Evolutionary conservation across 345 rosid species (phyloP).

Genomic region (Euphorbia peplus): DNA sequence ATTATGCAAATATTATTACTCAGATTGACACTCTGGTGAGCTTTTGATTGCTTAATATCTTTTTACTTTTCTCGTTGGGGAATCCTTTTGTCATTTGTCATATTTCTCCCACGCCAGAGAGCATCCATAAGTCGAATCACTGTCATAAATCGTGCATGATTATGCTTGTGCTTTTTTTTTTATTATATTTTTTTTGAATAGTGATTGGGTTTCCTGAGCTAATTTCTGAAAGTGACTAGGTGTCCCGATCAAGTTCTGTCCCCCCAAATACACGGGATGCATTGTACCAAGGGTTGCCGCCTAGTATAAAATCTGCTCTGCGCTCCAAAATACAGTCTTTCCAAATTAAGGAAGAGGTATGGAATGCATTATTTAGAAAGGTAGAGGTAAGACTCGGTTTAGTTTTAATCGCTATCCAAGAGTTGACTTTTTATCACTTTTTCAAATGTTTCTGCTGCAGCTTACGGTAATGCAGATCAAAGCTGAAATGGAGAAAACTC

Average conservation of each 20-base stretch:
- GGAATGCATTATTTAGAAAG: no score
- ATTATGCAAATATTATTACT: constrained; percentile 89
- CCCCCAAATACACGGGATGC: constrained; percentile 94
- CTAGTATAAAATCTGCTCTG: constrained; percentile 72
- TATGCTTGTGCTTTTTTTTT: not conserved
- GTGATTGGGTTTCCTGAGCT: constrained; percentile 1
- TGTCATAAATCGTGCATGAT: not conserved
- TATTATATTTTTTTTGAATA: not conserved
- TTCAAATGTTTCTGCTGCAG: constrained; percentile 40
- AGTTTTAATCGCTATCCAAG: not conserved
- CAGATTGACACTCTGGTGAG: constrained; percentile 97
- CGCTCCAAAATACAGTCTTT: constrained; percentile 70
- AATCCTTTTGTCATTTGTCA: no score
- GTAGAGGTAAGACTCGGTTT: not conserved
- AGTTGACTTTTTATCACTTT: not conserved
- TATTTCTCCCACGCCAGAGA: not conserved
- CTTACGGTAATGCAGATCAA: constrained; percentile 73
- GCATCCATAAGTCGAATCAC: not conserved
- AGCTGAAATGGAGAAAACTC: constrained; percentile 91
- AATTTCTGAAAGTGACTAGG: constrained; percentile 42
- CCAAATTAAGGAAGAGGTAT: constrained; percentile 79
- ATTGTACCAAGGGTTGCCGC: constrained; percentile 92
- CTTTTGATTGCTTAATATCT: constrained; percentile 15
- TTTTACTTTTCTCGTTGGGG: not conserved
- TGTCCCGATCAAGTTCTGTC: constrained; percentile 87